Evolutionary conservation across 1,284 basidiomycete genomes (phyloP).

Genomic region (Bondarzewia mesenterica): DNA sequence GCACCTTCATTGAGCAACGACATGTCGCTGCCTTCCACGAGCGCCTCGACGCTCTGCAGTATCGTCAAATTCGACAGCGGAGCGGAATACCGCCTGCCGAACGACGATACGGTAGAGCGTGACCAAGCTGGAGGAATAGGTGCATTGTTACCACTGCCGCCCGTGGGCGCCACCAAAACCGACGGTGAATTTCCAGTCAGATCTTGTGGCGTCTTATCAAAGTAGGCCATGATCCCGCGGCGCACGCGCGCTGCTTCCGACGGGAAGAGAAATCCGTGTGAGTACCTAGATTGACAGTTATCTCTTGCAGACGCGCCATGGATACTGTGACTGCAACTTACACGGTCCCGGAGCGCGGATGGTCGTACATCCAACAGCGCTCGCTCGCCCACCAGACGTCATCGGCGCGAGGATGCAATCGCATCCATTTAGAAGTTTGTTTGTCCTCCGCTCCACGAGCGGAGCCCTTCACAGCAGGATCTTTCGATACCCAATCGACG

Average conservation of each 20-base stretch:
- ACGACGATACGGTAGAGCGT: slow-evolving; percentile 82
- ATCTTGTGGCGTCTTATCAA: slow-evolving; percentile 13
- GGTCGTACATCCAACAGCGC: slow-evolving; percentile 97
- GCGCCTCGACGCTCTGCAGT: slow-evolving; percentile 79
- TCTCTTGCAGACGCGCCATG: neutral
- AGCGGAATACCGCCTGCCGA: slow-evolving; percentile 72
- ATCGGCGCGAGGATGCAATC: slow-evolving; percentile 72
- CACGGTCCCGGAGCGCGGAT: slow-evolving; percentile 89
- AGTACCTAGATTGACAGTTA: slow-evolving; percentile 53
- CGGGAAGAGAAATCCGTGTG: slow-evolving; percentile 96
- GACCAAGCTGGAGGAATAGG: slow-evolving; percentile 52
- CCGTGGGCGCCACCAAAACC: slow-evolving; percentile 1
- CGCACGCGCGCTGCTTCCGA: slow-evolving; percentile 75
- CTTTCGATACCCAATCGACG: slow-evolving; percentile 81
- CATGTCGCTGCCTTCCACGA: slow-evolving; percentile 88
- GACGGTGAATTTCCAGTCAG: slow-evolving; percentile 10
- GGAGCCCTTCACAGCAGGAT: slow-evolving; percentile 59
- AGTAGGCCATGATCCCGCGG: slow-evolving; percentile 25
- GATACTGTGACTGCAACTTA: slow-evolving; percentile 31
- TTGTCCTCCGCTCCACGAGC: slow-evolving; percentile 91
- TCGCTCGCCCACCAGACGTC: slow-evolving; percentile 88
- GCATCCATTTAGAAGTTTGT: slow-evolving; percentile 93
- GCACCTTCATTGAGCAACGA: slow-evolving; percentile 56
- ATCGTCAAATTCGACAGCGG: slow-evolving; percentile 63
- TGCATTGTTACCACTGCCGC: neutral